Percentiles rank a stretch among this genome's conserved stretches.
phyloP scores from a whole-genome alignment of 768 basidiomycete species.

The Galerina sulciceps region DNA sequence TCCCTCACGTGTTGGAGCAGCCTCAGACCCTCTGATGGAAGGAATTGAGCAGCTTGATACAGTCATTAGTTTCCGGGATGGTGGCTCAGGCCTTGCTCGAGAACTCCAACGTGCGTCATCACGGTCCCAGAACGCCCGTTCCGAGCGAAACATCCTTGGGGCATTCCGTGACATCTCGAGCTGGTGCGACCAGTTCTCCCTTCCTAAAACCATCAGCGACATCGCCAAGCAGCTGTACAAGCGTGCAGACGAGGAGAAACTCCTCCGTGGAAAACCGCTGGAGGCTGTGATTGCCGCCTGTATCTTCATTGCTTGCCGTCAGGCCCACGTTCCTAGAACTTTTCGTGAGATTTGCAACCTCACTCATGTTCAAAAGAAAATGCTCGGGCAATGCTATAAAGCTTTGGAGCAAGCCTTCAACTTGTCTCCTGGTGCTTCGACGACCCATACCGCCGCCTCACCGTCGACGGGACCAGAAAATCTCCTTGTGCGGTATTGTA shows the following conservation, averaged over 20 bases:
- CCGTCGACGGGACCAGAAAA: slow-evolving; percentile 77
- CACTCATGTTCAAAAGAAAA: slow-evolving; percentile 94
- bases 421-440: slow-evolving; percentile 79
- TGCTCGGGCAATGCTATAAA: slow-evolving; percentile 92
- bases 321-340: slow-evolving; percentile 93
- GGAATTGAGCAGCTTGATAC: slow-evolving; percentile 95
- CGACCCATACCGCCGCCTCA: slow-evolving; percentile 48
- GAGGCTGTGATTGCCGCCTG: slow-evolving; percentile 96
- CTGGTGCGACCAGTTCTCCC: slow-evolving; percentile 95
- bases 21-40: slow-evolving; percentile 90
- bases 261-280: slow-evolving; percentile 87
- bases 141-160: slow-evolving; percentile 83
- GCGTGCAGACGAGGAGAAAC: slow-evolving; percentile 94
- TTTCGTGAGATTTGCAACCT: slow-evolving; percentile 96
- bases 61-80: slow-evolving; percentile 93
- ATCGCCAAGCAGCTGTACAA: slow-evolving; percentile 98
- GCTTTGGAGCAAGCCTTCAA: slow-evolving; percentile 89
- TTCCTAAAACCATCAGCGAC: slow-evolving; percentile 92
- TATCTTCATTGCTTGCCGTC: slow-evolving; percentile 96
- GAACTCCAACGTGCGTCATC: slow-evolving; percentile 93
- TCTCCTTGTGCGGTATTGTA: slow-evolving; percentile 91
- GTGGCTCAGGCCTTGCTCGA: slow-evolving; percentile 88
- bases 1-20: slow-evolving; percentile 99
- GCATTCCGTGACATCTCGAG: slow-evolving; percentile 91
- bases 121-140: slow-evolving; percentile 75